These are phyloP conservation scores for Trichocladium antarcticum DNA, from an alignment of 495 filamentous ascomycete species.

Conservation along the genomic window DNA sequence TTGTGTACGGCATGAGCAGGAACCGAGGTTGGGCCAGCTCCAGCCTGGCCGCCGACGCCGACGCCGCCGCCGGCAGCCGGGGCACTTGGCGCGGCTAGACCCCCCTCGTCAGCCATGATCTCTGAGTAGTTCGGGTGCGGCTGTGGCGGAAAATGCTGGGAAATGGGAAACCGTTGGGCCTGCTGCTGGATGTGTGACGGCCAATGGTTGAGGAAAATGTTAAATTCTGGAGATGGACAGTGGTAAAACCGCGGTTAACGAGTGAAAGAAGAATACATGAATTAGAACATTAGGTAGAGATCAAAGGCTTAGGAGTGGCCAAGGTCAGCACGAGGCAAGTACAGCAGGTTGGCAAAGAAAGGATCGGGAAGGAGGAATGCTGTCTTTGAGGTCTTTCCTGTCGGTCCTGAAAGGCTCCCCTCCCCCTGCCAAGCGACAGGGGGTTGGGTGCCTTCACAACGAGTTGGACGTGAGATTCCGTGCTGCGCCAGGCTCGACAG, in stretches of 20 bases:
- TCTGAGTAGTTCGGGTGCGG: too few species aligned
- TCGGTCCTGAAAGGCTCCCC: neutral
- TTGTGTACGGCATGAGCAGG: neutral
- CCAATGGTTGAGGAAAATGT: too few species aligned
- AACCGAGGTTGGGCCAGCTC: too few species aligned
- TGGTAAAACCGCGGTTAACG: neutral
- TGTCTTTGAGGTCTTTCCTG: neutral
- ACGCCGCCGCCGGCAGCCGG: neutral
- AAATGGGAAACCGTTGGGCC: neutral
- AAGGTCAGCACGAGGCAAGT: neutral
- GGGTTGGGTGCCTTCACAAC: neutral
- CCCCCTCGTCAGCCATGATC: conserved; percentile 11
- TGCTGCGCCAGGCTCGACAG: neutral
- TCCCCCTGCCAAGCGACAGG: neutral
- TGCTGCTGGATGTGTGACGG: neutral
- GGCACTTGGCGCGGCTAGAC: neutral
- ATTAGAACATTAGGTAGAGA: neutral
- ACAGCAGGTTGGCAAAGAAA: neutral
- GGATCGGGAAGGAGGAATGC: neutral
- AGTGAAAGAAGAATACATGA: neutral
- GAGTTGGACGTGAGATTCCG: neutral
- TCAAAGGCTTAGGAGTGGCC: neutral
- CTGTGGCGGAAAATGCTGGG: too few species aligned
- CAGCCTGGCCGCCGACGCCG: too few species aligned
- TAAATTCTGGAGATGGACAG: neutral